Percentiles rank a stretch among this genome's conserved stretches.
Conservation (phyloP, 495 filamentous ascomycete genomes). For the Xylaria cubensis region DNA sequence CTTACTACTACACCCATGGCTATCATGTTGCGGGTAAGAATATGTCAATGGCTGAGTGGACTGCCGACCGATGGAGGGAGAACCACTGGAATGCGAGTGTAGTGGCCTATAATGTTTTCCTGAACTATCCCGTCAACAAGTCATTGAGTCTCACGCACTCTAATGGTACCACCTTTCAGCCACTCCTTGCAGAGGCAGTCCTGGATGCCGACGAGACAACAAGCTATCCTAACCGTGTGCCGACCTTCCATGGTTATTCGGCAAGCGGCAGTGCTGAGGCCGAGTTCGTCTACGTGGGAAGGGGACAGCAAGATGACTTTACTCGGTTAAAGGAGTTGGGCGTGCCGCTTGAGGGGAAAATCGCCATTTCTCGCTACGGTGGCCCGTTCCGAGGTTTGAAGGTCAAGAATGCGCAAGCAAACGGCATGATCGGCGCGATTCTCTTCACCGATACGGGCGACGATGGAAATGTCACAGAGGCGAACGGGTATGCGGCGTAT, state of each 20-base stretch:
- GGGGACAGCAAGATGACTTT: constrained; percentile 78
- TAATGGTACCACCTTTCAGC: constrained; percentile 69
- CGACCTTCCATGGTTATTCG: constrained; percentile 90
- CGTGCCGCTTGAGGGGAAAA: constrained; percentile 76
- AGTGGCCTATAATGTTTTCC: constrained; percentile 77
- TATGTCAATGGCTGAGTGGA: constrained; percentile 70
- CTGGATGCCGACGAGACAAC: constrained; percentile 77
- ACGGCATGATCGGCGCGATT: constrained; percentile 81
- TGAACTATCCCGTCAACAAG: constrained; percentile 82
- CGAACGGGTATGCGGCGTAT: constrained; percentile 77
- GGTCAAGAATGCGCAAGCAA: constrained; percentile 82
- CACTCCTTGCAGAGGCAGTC: constrained; percentile 77
- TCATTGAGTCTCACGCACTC: constrained; percentile 63
- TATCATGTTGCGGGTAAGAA: constrained; percentile 48
- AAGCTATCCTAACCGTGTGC: constrained; percentile 69
- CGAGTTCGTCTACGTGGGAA: constrained; percentile 73
- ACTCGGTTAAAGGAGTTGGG: constrained; percentile 73
- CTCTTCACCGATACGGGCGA: constrained; percentile 84
- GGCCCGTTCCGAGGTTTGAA: constrained; percentile 81
- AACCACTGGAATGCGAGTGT: constrained; percentile 75
- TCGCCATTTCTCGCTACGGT: constrained; percentile 82
- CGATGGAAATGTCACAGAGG: constrained; percentile 76
- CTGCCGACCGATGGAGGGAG: constrained; percentile 74
- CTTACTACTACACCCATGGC: constrained; percentile 47
- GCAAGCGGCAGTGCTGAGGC: constrained; percentile 82